Evolutionary conservation across 345 rosid genomes (phyloP), one percentile per base, ranked within the genome.

Genomic region (Sonneratia alba): DNA sequence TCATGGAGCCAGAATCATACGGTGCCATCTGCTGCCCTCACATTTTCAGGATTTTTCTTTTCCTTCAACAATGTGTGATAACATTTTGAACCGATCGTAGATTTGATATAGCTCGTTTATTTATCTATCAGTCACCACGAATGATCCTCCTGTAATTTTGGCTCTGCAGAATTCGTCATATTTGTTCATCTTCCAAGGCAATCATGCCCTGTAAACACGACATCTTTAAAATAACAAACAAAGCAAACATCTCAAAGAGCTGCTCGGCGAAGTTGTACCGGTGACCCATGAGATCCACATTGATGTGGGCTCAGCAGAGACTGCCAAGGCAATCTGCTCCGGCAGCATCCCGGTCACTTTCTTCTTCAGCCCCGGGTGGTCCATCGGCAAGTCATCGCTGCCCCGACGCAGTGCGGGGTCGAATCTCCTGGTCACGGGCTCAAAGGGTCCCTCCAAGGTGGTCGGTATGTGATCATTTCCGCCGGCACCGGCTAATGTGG

Each of bases 201-300:
- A 48, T 48, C 61, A 32, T 6, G 65, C 27, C 12, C 4, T 59
- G 7, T 6, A n/a, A 19, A n/a, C 65, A 21, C 15, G 65, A 27
- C 32, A 27, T 27, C 32, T 59, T 32, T 0, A n/a, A 59, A 59
- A n/a, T n/a, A 3, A 59, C 36, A 59, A 13, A 32, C 64, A 6
- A 9, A 24, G 0, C 7, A 71, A 70, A 24, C 63, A 55, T 3
- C 27, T 21, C 0, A 62, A 57, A 70, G 61, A 38, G 73, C 42
- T 57, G 10, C 8, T 18, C 59, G 59, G 59, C 36, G 10, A 24
- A 8, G 36, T 53, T 69, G 62, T 87, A 90, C 95, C 96, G n/a
- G 96, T 85, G 76, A 86, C 83, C 98, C 98, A 90, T 75, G 96
- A 89, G 76, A 92, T 86, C 95, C 95, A 90, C 82, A 92, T 84